phyloP scores from a whole-genome alignment of 495 filamentous ascomycete species.

The Annulohypoxylon moriforme region DNA sequence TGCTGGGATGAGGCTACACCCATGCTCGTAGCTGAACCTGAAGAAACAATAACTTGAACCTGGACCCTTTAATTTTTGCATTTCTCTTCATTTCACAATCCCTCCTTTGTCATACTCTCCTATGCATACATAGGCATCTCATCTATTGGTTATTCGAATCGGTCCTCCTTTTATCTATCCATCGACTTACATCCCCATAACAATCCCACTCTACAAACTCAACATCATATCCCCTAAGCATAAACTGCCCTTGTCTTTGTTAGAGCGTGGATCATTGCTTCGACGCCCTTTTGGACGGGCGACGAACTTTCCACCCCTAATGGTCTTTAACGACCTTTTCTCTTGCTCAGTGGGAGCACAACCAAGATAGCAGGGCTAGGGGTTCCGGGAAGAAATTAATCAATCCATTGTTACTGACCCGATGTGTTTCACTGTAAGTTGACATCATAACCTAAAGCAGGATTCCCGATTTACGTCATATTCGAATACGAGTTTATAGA shows the following conservation, averaged over 20 bases:
- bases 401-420: not conserved
- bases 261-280: slow-evolving; percentile 12
- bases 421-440: slow-evolving; percentile 40
- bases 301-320: slow-evolving; percentile 18
- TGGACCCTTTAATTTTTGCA: slow-evolving; percentile 28
- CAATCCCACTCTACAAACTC: not conserved
- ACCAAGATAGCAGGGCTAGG: slow-evolving; percentile 2
- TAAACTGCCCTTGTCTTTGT: not conserved
- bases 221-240: slow-evolving; percentile 15
- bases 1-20: slow-evolving; percentile 43
- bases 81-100: slow-evolving; percentile 41
- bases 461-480: slow-evolving; percentile 1
- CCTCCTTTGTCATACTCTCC: slow-evolving; percentile 10
- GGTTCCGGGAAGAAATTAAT: not conserved
- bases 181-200: not conserved
- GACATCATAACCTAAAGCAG: not conserved
- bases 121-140: not conserved
- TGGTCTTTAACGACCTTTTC: slow-evolving; percentile 22
- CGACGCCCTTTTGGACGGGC: slow-evolving; percentile 4
- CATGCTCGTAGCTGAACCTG: slow-evolving; percentile 33
- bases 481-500: not conserved
- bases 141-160: not conserved
- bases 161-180: not conserved
- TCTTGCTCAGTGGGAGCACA: slow-evolving; percentile 26
- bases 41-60: slow-evolving; percentile 18